A percentile compares a stretch with the other conserved stretches of the same genome.
These are phyloP conservation scores for Nyssa sinensis DNA, from an alignment of 148 eudicot species.

Conservation along the genomic window DNA sequence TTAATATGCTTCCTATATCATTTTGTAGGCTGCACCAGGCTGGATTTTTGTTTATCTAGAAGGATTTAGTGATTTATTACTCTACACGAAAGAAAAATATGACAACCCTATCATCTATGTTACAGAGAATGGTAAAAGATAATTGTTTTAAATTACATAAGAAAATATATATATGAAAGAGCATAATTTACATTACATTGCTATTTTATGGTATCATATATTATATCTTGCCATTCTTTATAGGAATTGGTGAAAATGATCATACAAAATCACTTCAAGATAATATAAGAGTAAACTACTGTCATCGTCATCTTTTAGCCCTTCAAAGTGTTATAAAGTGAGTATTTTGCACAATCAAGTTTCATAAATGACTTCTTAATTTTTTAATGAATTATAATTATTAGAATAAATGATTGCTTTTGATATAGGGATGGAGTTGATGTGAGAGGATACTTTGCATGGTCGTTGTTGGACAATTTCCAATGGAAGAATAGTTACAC, in stretches of 20 bases:
- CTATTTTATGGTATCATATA: too few species aligned
- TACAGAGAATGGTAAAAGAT: neutral
- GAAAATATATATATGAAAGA: too few species aligned
- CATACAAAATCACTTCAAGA: neutral
- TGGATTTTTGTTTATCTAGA: conserved; percentile 5
- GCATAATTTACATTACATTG: conserved; percentile 13
- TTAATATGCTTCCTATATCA: too few species aligned
- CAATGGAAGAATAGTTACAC: too few species aligned
- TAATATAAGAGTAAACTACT: neutral
- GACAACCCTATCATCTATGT: neutral
- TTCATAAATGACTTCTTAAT: too few species aligned
- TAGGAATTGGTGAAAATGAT: too few species aligned
- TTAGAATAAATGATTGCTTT: conserved; percentile 19
- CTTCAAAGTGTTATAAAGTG: neutral
- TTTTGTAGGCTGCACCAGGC: too few species aligned
- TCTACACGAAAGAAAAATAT: neutral
- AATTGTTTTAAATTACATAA: too few species aligned
- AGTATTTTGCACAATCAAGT: neutral
- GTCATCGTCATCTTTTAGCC: neutral
- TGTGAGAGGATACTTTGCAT: conserved; percentile 17
- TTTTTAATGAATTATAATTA: too few species aligned
- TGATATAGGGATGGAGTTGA: conserved; percentile 37
- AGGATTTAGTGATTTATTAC: neutral
- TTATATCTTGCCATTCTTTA: too few species aligned
- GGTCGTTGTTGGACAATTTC: conserved; percentile 35